Evolutionary conservation across 352 stramenopile species (phyloP).

Genomic region (Bremia lactucae): DNA sequence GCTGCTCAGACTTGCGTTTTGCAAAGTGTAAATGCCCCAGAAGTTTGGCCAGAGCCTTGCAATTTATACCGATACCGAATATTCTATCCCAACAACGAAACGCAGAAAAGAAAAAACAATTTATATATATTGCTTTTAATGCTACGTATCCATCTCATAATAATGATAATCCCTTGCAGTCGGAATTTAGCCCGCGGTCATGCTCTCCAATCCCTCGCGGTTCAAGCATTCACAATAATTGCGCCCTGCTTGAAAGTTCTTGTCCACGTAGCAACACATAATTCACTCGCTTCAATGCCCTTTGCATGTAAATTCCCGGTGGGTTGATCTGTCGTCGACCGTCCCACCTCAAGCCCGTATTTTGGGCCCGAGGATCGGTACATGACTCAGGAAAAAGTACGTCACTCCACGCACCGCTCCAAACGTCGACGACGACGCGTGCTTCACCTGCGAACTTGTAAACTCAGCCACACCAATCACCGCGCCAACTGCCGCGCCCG

Average conservation of each 20-base stretch:
- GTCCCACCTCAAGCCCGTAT: conserved; percentile 45
- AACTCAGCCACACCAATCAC: conserved; percentile 42
- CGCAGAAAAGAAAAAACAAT: conserved; percentile 22
- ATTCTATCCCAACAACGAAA: too few relatives aligned
- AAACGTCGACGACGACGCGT: conserved; percentile 59
- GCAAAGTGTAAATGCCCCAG: too few relatives aligned
- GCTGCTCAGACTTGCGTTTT: too few relatives aligned
- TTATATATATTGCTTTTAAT: conserved; percentile 26
- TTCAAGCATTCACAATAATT: conserved; percentile 26
- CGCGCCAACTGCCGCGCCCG: conserved; percentile 24
- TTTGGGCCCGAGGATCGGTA: conserved; percentile 59
- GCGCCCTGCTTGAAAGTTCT: conserved; percentile 24
- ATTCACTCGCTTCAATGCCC: conserved; percentile 9
- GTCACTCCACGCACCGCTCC: conserved; percentile 41
- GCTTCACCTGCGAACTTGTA: conserved; percentile 43
- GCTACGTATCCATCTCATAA: conserved; percentile 18
- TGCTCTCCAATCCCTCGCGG: conserved; percentile 21
- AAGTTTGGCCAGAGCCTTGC: too few relatives aligned
- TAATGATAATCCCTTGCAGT: conserved; percentile 24
- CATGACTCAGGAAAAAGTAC: conserved; percentile 44
- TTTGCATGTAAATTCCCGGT: conserved; percentile 26
- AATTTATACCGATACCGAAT: too few relatives aligned
- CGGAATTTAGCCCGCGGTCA: conserved; percentile 11
- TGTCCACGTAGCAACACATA: conserved; percentile 26
- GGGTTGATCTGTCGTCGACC: conserved; percentile 25